Base-by-base conservation (phyloP, 2,329 filamentous ascomycete genomes). In the Hymenotorrendiella dingleyae region DNA sequence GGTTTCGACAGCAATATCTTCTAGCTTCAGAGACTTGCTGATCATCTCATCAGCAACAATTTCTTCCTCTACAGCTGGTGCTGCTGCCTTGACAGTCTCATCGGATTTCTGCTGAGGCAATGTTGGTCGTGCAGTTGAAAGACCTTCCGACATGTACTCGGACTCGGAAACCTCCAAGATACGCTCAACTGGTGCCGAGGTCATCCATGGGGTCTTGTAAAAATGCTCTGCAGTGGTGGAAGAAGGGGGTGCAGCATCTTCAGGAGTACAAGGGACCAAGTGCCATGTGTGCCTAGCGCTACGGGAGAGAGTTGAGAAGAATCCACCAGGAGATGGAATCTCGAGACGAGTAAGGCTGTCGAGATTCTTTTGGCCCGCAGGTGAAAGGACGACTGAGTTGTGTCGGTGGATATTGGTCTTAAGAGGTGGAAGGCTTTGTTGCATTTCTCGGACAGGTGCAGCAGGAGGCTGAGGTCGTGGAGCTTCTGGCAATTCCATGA, bases 141-240 rank as follows among this genome's bases (percentile, higher is more conserved):
- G 78, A n/a, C 80, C 79, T 46, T 74, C 74, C 29, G 72, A 70
- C 40, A 72, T 62, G n/a, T 66, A 62, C 27, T 67, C 68, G 11
- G 46, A 49, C 24, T 67, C 67, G 11, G 54, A 39, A 26, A 80
- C 64, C 54, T 86, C 78, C 22, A 90, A 67, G 23, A 86, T 71
- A 34, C 80, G 83, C 61, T 90, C 84, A 36, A 86, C 66, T 20
- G 82, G 69, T 14, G 61, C 62, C 9, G 66, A 64, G 2, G 67
- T 63, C 82, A 67, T 63, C 83, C 89, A 96, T 3, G 90, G 89
- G 21, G 84, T 75, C 49, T 84, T 82, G 67, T 97, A 97, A 58
- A 96, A 97, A 49, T 84, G 80, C 61, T 95, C 87, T 8, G 91
- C 91, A n/a, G 84, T 89, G 22, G 88, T 87, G 1, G 91, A 95